Evolutionary conservation across 257 asterid genomes (phyloP).

Genomic region (Nicotiana attenuata): DNA sequence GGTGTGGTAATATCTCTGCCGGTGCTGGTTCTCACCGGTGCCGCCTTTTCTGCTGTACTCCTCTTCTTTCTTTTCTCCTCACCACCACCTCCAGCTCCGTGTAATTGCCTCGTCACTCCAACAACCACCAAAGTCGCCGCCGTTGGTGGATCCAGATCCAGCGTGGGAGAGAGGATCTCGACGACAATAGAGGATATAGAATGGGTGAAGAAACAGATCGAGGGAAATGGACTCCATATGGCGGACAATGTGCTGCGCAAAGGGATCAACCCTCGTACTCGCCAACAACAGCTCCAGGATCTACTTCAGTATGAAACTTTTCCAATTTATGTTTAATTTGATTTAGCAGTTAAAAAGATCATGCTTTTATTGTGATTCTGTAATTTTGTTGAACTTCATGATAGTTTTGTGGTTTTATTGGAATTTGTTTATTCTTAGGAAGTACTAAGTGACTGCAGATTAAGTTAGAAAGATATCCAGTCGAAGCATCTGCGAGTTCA

Average conservation of each 20-base stretch:
- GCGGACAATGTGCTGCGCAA: constrained; percentile 74
- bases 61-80: constrained; percentile 44
- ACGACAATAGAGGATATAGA: constrained; percentile 59
- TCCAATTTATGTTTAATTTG: neutral
- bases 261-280: constrained; percentile 96
- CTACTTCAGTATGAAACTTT: constrained; percentile 34
- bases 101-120: constrained; percentile 49
- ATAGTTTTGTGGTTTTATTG: neutral
- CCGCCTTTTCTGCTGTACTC: constrained; percentile 38
- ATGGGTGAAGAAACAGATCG: constrained; percentile 70
- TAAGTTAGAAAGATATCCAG: neutral
- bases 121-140: constrained; percentile 16
- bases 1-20: constrained; percentile 75
- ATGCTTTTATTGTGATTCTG: neutral
- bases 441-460: neutral
- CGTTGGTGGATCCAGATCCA: neutral
- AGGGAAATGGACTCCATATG: constrained; percentile 85
- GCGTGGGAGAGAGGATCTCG: constrained; percentile 36
- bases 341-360: neutral
- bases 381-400: neutral
- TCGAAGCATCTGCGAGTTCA: neutral
- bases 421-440: neutral
- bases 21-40: constrained; percentile 45
- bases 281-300: constrained; percentile 87
- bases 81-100: constrained; percentile 36